phyloP scores from a whole-genome alignment of 2,329 filamentous ascomycete species.

The Paecilomyces variotii region DNA sequence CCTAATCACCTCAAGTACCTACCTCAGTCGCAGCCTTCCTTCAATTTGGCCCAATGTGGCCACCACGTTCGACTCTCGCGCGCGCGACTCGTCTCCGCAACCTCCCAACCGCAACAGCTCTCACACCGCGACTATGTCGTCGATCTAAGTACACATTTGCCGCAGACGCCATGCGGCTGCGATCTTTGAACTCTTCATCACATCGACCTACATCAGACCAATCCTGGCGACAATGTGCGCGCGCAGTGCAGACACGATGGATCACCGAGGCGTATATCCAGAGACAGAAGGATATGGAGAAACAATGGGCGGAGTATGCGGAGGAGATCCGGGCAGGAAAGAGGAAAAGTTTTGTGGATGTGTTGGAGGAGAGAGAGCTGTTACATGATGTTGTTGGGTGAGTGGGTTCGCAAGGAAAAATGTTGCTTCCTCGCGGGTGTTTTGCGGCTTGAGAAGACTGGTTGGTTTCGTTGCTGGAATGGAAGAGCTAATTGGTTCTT shows the following conservation, averaged over 20 bases:
- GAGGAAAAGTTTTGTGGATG: conserved; percentile 34
- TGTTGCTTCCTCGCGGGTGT: conserved; percentile 22
- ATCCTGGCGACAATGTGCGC: not conserved
- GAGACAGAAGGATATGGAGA: conserved; percentile 31
- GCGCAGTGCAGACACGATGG: conserved; percentile 21
- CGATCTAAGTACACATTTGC: conserved; percentile 17
- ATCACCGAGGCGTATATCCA: conserved; percentile 30
- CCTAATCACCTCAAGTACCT: not conserved
- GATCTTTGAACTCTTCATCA: conserved; percentile 6
- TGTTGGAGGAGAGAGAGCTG: conserved; percentile 39
- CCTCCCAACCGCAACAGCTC: conserved; percentile 1
- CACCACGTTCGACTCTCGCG: conserved; percentile 13
- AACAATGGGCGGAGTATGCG: conserved; percentile 33
- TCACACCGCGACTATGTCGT: conserved; percentile 10
- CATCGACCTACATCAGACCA: conserved; percentile 8
- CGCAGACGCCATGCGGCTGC: conserved; percentile 11
- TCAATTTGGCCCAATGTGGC: conserved; percentile 17
- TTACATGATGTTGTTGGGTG: conserved; percentile 42
- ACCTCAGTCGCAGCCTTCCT: not conserved
- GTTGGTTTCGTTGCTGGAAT: not conserved
- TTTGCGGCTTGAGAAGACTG: conserved; percentile 30
- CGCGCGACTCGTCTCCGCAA: conserved; percentile 15
- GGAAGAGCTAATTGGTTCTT: conserved; percentile 5
- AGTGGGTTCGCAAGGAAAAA: conserved; percentile 5
- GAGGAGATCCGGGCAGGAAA: conserved; percentile 36